Conservation (phyloP, 2,329 filamentous ascomycete species). For the Scedosporium boydii region DNA sequence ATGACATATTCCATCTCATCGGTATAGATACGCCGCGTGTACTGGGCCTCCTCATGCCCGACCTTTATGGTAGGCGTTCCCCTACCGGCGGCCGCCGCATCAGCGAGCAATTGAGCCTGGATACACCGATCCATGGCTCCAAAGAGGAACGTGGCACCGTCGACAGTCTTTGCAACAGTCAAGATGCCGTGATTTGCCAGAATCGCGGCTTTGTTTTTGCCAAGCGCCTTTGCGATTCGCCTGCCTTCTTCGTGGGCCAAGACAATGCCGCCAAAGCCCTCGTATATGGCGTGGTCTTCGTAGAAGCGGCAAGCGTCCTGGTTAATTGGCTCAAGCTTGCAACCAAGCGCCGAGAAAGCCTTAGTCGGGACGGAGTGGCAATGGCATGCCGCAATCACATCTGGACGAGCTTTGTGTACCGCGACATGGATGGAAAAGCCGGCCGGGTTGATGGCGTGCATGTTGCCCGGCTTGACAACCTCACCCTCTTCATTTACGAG, state of each 20-base stretch:
- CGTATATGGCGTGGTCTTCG: constrained; percentile 47
- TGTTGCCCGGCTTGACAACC: constrained; percentile 49
- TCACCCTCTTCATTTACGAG: constrained; percentile 49
- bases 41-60: constrained; percentile 27
- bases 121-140: constrained; percentile 27
- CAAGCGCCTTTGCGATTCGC: constrained; percentile 47
- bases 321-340: constrained; percentile 51
- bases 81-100: constrained; percentile 11
- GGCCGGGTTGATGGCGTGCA: constrained; percentile 44
- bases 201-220: constrained; percentile 43
- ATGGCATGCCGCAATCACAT: constrained; percentile 53
- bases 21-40: constrained; percentile 24
- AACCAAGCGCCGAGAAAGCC: constrained; percentile 50
- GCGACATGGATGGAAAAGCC: constrained; percentile 55
- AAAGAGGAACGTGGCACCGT: constrained; percentile 58
- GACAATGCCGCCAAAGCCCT: constrained; percentile 53
- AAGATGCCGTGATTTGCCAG: constrained; percentile 56
- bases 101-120: constrained; percentile 23
- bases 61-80: constrained; percentile 19
- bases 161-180: constrained; percentile 54
- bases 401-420: constrained; percentile 48
- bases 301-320: constrained; percentile 51
- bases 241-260: constrained; percentile 50
- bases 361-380: constrained; percentile 49
- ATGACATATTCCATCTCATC: constrained; percentile 9